Percentiles rank a stretch among this genome's conserved stretches.
Evolutionary conservation across 805 yeast genomes (phyloP).

Genomic region (Candida germanica): DNA sequence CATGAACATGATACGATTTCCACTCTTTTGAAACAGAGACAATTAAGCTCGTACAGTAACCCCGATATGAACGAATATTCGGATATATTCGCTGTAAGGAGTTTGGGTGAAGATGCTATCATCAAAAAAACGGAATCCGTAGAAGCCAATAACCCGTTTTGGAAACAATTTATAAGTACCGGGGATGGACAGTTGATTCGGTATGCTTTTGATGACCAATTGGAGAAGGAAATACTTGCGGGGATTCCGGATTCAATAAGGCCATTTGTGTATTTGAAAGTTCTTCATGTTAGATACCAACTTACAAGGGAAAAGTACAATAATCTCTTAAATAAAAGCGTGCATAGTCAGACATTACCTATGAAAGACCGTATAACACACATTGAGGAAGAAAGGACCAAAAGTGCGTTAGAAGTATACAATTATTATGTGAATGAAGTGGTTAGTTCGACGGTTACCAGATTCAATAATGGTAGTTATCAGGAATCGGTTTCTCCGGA

Average conservation of each 20-base stretch:
- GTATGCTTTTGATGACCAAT: conserved; percentile 7
- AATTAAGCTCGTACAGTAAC: conserved; percentile 18
- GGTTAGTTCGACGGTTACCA: conserved; percentile 8
- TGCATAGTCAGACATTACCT: conserved; percentile 1
- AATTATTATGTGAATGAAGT: conserved; percentile 29
- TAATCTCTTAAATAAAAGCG: conserved; percentile 27
- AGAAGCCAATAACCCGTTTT: conserved; percentile 5
- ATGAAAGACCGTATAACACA: conserved; percentile 9
- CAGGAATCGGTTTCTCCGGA: not conserved
- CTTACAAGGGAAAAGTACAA: conserved; percentile 30
- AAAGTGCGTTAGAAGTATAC: conserved; percentile 29
- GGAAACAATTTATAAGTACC: conserved; percentile 7
- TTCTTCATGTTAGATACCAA: conserved; percentile 27
- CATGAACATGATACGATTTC: conserved; percentile 2
- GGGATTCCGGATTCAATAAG: conserved; percentile 33
- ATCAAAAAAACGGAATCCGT: conserved; percentile 3
- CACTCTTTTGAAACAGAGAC: conserved; percentile 12
- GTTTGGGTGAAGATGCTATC: conserved; percentile 9
- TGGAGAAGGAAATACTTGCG: conserved; percentile 21
- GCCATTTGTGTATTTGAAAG: conserved; percentile 30
- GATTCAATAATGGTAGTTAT: conserved; percentile 2
- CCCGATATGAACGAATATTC: conserved; percentile 25
- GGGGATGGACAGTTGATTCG: conserved; percentile 9
- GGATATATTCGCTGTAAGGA: conserved; percentile 14
- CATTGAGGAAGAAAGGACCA: conserved; percentile 14